Evolutionary conservation across 2,329 filamentous ascomycete genomes (phyloP).

Genomic region (Colletotrichum orchidophilum): DNA sequence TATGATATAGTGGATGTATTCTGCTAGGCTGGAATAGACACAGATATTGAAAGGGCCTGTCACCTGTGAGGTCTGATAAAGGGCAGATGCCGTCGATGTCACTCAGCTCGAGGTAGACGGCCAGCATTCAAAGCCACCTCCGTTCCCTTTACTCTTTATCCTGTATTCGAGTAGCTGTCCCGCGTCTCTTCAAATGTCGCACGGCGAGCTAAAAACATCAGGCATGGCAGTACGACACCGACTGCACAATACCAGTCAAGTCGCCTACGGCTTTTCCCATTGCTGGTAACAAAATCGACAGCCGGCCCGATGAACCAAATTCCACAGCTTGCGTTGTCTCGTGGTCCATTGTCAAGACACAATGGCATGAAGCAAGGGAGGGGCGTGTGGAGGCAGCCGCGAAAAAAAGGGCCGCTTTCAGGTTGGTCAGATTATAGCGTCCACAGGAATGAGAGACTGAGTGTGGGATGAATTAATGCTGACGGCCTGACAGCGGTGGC

Average conservation of each 20-base stretch:
- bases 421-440: constrained; percentile 16
- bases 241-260: background rate
- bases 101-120: background rate
- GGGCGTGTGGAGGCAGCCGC: constrained; percentile 1
- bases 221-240: background rate
- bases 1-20: background rate
- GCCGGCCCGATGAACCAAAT: background rate
- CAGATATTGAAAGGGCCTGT: background rate
- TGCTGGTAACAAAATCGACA: background rate
- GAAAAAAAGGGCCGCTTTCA: background rate
- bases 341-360: background rate
- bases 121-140: background rate
- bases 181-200: background rate
- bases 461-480: background rate
- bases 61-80: background rate
- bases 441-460: background rate
- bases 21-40: background rate
- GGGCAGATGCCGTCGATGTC: background rate
- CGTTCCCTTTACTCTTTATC: background rate
- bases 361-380: background rate
- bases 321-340: background rate
- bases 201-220: background rate
- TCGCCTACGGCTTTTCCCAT: background rate
- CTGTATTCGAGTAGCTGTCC: background rate
- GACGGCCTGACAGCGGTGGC: constrained; percentile 14